Percentiles rank a stretch among this genome's conserved stretches.
Evolutionary conservation across 768 basidiomycete genomes (phyloP).

Genomic region (Galerina sulciceps): DNA sequence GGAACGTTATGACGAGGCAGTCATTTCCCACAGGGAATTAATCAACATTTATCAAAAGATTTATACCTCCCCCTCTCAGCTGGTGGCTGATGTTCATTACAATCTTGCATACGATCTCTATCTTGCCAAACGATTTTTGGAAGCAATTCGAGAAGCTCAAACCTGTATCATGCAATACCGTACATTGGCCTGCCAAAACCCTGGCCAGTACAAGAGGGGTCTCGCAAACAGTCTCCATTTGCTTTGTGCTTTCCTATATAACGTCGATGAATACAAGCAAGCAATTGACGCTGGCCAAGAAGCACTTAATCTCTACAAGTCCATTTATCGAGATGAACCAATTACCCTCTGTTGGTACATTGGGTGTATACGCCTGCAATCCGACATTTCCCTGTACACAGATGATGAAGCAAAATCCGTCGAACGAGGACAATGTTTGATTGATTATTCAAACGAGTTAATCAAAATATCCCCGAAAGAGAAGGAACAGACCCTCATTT

Average conservation of each 20-base stretch:
- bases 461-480: not conserved
- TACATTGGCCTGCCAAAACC: too few relatives aligned
- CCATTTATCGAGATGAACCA: not conserved
- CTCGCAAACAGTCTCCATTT: constrained; percentile 1
- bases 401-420: not conserved
- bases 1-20: too few relatives aligned
- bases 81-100: too few relatives aligned
- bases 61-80: not conserved
- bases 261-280: not conserved
- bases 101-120: constrained; percentile 8
- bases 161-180: too few relatives aligned
- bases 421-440: not conserved
- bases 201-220: not conserved
- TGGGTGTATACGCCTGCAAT: not conserved
- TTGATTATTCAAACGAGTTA: not conserved
- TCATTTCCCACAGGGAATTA: not conserved
- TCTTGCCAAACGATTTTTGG: not conserved
- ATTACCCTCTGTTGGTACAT: not conserved
- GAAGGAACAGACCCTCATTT: not conserved
- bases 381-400: not conserved
- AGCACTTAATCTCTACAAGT: not conserved
- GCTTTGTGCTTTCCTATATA: not conserved
- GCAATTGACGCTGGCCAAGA: constrained; percentile 7
- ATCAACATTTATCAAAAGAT: not conserved
- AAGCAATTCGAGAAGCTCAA: constrained; percentile 1